phyloP scores from a whole-genome alignment of 2,329 filamentous ascomycete species.

The Ophiobolus disseminans region DNA sequence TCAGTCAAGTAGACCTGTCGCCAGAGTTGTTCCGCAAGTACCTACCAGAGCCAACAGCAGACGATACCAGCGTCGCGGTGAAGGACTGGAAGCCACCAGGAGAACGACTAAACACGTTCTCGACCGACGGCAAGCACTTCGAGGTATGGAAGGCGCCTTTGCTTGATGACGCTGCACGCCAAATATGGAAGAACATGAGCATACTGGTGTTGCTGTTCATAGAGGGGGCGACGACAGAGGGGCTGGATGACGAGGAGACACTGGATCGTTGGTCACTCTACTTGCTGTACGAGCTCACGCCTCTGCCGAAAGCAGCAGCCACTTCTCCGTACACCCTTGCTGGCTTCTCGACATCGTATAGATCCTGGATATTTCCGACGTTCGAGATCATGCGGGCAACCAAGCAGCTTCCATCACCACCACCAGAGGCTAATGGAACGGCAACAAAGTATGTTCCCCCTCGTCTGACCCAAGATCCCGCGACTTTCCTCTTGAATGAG shows the following conservation, averaged over 20 bases:
- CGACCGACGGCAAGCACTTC: slow-evolving; percentile 68
- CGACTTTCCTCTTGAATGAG: slow-evolving; percentile 39
- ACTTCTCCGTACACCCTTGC: slow-evolving; percentile 72
- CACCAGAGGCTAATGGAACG: slow-evolving; percentile 42
- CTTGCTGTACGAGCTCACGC: slow-evolving; percentile 63
- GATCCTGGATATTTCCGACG: slow-evolving; percentile 73
- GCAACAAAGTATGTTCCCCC: slow-evolving; percentile 49
- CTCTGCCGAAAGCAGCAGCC: slow-evolving; percentile 32
- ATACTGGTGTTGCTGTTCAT: slow-evolving; percentile 87
- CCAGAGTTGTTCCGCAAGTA: slow-evolving; percentile 58
- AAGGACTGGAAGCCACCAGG: slow-evolving; percentile 75
- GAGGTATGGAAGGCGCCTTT: slow-evolving; percentile 86
- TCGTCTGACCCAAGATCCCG: slow-evolving; percentile 35
- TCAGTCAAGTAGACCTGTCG: slow-evolving; percentile 73
- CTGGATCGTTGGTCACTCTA: slow-evolving; percentile 90
- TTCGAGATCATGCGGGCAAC: slow-evolving; percentile 50
- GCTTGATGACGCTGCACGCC: slow-evolving; percentile 70
- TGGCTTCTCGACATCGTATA: slow-evolving; percentile 90
- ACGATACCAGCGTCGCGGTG: slow-evolving; percentile 26
- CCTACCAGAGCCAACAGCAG: slow-evolving; percentile 55
- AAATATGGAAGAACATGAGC: slow-evolving; percentile 80
- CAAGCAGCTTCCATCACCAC: slow-evolving; percentile 42
- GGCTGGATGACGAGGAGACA: slow-evolving; percentile 72
- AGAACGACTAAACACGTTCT: slow-evolving; percentile 69
- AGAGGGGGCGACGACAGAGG: slow-evolving; percentile 84